Evolutionary conservation across 1,284 basidiomycete genomes (phyloP), one percentile per base, ranked within the genome.

Genomic region (Naganishia albida): DNA sequence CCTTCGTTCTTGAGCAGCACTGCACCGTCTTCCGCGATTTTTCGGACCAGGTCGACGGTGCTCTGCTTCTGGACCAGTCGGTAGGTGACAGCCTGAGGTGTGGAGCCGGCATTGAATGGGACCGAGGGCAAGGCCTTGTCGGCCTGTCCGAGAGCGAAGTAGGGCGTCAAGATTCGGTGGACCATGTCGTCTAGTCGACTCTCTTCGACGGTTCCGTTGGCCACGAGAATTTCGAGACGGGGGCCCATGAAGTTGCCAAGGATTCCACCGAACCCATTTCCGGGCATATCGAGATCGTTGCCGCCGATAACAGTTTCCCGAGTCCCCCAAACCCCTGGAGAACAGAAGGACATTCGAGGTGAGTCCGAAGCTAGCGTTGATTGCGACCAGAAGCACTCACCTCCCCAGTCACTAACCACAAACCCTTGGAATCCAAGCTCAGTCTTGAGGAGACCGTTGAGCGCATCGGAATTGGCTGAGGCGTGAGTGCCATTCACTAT

Each of bases 371-470:
- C n/a, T n/a, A n/a, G n/a, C n/a, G n/a, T n/a, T n/a, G n/a, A n/a
- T n/a, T n/a, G n/a, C n/a, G n/a, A n/a, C n/a, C n/a, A n/a, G n/a
- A n/a, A n/a, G n/a, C n/a, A 39, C 57, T 30, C 16, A 62, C 63
- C 67, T 48, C 64, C 67, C 70, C 70, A 74, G 50, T 73, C 71
- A 26, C 71, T 73, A 43, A 81, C 78, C 69, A 78, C 78, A 73
- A 77, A 81, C 38, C 83, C 83, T 56, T 81, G 78, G 74, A 83
- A 84, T 51, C 76, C 73, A 26, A 83, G 84, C 78, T 93, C 89
- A 30, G 82, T 80, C 80, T 93, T 93, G 67, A 93, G 81, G 43
- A 92, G 82, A 63, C 86, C 83, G 78, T 91, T 93, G 74, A 91
- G 77, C 43, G 86, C 82, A 70, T 86, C 83, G 72, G 86, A 82